Evolutionary conservation across 371 early-diverging fungal species (phyloP).

Genomic region (Nematocida sp.): DNA sequence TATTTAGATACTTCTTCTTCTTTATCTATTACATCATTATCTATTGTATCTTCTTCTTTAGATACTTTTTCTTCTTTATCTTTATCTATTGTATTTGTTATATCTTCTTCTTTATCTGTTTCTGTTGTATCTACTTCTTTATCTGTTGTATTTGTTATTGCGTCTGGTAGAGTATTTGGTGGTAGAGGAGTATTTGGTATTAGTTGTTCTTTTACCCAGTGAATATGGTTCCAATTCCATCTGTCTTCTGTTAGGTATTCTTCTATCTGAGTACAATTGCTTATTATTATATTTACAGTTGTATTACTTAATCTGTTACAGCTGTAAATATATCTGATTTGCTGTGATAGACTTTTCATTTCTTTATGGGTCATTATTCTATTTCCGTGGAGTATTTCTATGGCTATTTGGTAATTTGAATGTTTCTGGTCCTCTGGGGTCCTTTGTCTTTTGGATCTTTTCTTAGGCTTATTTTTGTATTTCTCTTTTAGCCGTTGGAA

Average conservation of each 20-base stretch:
- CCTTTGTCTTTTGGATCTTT: slow-evolving; percentile 5
- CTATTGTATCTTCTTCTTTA: neutral
- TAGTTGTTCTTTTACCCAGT: no score
- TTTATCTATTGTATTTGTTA: neutral
- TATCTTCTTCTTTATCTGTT: neutral
- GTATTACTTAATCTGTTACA: slow-evolving; percentile 1
- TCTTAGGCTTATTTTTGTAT: slow-evolving; percentile 20
- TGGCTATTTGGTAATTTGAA: neutral
- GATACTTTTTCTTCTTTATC: neutral
- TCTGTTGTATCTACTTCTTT: no score
- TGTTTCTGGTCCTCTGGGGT: neutral
- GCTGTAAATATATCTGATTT: slow-evolving; percentile 18
- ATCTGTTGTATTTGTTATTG: no score
- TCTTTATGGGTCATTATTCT: slow-evolving; percentile 32
- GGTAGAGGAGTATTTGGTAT: no score
- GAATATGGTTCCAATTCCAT: slow-evolving; percentile 20
- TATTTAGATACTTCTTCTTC: no score
- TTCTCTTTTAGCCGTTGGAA: slow-evolving; percentile 18
- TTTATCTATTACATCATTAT: no score
- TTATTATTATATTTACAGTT: slow-evolving; percentile 2
- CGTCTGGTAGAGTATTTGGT: no score
- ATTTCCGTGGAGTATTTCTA: slow-evolving; percentile 16
- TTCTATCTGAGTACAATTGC: neutral
- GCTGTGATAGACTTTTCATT: slow-evolving; percentile 28
- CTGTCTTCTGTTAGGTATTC: neutral